Evolutionary conservation across 192 early-diverging fungal species (phyloP).

Genomic region (Backusella mclennaniae): DNA sequence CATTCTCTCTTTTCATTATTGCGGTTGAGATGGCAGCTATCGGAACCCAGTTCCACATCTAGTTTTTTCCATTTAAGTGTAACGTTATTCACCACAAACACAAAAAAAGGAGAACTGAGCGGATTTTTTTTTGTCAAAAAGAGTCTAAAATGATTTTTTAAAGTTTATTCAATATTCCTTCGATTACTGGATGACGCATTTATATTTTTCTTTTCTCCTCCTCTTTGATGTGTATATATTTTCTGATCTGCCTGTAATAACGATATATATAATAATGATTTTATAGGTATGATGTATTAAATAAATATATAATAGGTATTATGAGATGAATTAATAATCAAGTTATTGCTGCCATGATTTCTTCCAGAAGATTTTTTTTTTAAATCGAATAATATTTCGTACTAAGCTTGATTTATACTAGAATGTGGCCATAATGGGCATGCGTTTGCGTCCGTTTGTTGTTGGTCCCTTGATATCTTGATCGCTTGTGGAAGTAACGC

Average conservation of each 20-base stretch:
- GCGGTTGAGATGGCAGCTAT: neutral
- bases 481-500: neutral
- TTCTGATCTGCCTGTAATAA: neutral
- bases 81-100: neutral
- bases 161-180: slow-evolving; percentile 4
- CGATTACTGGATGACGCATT: neutral
- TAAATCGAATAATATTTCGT: neutral
- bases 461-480: slow-evolving; percentile 10
- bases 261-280: neutral
- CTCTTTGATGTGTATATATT: neutral
- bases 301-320: neutral
- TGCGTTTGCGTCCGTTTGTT: slow-evolving; percentile 25
- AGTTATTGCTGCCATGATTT: neutral
- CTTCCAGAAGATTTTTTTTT: neutral
- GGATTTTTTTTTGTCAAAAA: neutral
- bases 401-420: neutral
- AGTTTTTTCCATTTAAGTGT: neutral
- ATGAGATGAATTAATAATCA: neutral
- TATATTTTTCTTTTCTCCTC: neutral
- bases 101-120: neutral
- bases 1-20: neutral
- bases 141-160: neutral
- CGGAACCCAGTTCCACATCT: slow-evolving; percentile 3
- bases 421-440: slow-evolving; percentile 9
- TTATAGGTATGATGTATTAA: neutral